A percentile compares a stretch with the other conserved stretches of the same genome.
These are phyloP conservation scores for Leccinum griseonigrum DNA, from an alignment of 1,284 basidiomycete species.

Conservation along the genomic window DNA sequence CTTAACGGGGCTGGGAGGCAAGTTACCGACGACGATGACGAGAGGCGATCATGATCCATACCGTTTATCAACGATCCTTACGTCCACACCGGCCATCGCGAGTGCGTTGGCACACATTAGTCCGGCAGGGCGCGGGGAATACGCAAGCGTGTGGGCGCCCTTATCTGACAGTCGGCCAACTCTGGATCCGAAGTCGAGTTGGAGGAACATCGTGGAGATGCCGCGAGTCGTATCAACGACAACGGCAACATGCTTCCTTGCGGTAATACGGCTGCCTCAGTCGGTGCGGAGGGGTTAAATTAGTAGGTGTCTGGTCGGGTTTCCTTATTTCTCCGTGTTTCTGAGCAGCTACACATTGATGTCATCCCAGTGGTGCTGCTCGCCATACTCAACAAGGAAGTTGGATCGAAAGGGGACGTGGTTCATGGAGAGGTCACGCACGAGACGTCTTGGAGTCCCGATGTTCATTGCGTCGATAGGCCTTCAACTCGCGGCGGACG, in stretches of 20 bases:
- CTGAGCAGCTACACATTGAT: no score
- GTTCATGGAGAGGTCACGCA: slow-evolving; percentile 53
- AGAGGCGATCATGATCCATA: not conserved
- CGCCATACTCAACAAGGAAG: slow-evolving; percentile 75
- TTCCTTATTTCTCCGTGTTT: no score
- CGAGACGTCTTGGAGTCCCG: slow-evolving; percentile 35
- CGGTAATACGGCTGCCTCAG: not conserved
- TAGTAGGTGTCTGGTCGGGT: no score
- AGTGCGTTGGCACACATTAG: not conserved
- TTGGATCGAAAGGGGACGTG: slow-evolving; percentile 71
- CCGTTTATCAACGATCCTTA: not conserved
- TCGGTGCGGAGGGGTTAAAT: not conserved
- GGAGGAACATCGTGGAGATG: not conserved
- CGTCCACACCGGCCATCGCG: not conserved
- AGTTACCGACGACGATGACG: no score
- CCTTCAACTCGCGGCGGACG: slow-evolving; percentile 30
- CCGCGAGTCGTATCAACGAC: not conserved
- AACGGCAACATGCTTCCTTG: not conserved
- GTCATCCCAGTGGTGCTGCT: slow-evolving; percentile 46
- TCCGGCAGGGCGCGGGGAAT: not conserved
- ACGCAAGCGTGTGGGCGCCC: not conserved
- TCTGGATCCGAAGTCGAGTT: not conserved
- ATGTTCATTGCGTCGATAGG: slow-evolving; percentile 31
- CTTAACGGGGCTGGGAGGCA: not conserved
- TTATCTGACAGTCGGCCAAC: not conserved